Evolutionary conservation across 352 stramenopile genomes (phyloP).

Genomic region (Blastocystis sp.): DNA sequence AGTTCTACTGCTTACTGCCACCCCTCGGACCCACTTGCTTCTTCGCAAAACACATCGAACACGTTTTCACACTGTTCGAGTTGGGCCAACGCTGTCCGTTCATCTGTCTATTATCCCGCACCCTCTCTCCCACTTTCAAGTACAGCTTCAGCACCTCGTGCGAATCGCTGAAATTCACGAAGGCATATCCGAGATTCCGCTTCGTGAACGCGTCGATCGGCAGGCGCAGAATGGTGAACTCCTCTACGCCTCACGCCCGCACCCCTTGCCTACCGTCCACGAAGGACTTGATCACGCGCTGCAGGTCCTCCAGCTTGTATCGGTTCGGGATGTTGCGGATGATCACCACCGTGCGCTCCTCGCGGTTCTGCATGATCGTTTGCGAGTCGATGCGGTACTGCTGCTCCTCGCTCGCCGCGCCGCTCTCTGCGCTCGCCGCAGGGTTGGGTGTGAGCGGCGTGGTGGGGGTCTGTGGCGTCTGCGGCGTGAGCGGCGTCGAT

Average conservation of each 20-base stretch:
- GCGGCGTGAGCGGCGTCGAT: background rate
- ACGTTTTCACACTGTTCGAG: constrained; percentile 64
- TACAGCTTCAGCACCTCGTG: constrained; percentile 64
- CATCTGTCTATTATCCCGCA: background rate
- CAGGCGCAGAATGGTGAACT: constrained; percentile 52
- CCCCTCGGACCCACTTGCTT: constrained; percentile 30
- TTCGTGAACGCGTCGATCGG: constrained; percentile 67
- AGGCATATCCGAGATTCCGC: constrained; percentile 65
- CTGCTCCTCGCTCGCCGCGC: background rate
- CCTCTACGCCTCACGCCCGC: constrained; percentile 22
- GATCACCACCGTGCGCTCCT: constrained; percentile 61
- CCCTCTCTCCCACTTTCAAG: constrained; percentile 5
- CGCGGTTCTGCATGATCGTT: constrained; percentile 51
- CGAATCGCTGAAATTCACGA: constrained; percentile 68
- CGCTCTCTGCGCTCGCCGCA: background rate
- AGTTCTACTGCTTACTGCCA: constrained; percentile 36
- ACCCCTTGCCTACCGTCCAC: constrained; percentile 3
- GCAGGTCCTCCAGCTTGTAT: constrained; percentile 66
- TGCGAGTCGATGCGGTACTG: constrained; percentile 52
- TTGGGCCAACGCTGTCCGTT: constrained; percentile 63
- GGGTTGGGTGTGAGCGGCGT: background rate
- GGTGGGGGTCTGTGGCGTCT: background rate
- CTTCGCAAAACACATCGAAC: constrained; percentile 69
- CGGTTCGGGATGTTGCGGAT: constrained; percentile 70
- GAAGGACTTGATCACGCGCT: constrained; percentile 27